Conservation (phyloP, 139 green algal genomes). For the Coelastrella sp. region DNA sequence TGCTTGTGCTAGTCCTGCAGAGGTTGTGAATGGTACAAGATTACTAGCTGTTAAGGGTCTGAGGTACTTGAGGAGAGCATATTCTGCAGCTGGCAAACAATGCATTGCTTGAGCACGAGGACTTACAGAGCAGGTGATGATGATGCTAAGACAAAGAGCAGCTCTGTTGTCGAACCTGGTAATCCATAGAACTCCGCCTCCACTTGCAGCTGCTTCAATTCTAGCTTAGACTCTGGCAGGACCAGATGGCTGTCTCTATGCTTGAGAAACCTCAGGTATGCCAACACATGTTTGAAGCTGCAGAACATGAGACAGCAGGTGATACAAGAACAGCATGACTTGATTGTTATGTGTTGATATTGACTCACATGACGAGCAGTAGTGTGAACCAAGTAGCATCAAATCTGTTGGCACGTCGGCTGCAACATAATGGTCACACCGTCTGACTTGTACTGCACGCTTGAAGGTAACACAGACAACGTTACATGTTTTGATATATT, state of each 20-base stretch:
- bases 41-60: not conserved
- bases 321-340: no score
- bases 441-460: no score
- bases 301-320: no score
- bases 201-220: constrained; percentile 5
- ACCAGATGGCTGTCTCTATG: not conserved
- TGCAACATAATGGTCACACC: no score
- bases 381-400: not conserved
- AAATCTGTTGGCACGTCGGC: not conserved
- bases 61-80: not conserved
- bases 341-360: no score
- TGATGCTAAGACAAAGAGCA: no score
- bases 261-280: not conserved
- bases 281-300: constrained; percentile 38
- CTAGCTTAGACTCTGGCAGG: not conserved
- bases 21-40: no score
- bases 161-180: not conserved
- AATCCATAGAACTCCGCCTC: constrained; percentile 35
- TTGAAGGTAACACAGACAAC: no score
- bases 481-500: no score
- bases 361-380: not conserved
- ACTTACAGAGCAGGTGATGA: no score
- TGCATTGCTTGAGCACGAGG: not conserved
- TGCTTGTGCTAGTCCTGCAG: constrained; percentile 11
- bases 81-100: not conserved